These are phyloP conservation scores for Acrocalymma vagum DNA, from an alignment of 2,329 filamentous ascomycete species.

Conservation along the genomic window DNA sequence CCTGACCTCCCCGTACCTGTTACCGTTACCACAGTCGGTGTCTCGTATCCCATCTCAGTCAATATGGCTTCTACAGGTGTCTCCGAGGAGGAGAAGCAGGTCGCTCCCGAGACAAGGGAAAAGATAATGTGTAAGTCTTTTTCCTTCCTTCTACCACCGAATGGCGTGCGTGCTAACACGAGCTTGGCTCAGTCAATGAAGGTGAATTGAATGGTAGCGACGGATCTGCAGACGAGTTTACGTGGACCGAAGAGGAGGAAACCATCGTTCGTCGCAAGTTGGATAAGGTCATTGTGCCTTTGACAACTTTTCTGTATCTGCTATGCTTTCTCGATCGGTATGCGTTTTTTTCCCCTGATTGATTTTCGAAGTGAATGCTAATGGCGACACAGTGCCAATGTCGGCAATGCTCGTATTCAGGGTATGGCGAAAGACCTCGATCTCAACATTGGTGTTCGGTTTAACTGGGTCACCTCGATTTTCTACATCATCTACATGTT, in stretches of 20 bases:
- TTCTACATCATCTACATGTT: conserved; percentile 67
- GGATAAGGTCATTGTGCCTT: conserved; percentile 61
- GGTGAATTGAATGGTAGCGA: conserved; percentile 34
- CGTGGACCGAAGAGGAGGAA: conserved; percentile 63
- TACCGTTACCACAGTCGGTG: conserved; percentile 5
- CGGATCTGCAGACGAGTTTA: conserved; percentile 43
- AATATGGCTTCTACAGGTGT: conserved; percentile 16
- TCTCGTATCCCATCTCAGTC: background rate
- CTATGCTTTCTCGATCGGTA: conserved; percentile 59
- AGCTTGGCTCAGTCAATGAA: conserved; percentile 25
- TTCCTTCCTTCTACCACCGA: background rate
- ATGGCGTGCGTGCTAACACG: conserved; percentile 14
- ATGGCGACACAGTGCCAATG: conserved; percentile 48
- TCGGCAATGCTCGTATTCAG: conserved; percentile 66
- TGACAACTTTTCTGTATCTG: conserved; percentile 63
- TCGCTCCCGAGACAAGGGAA: conserved; percentile 26
- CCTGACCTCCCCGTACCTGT: background rate
- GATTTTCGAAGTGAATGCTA: too few species aligned
- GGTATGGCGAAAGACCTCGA: conserved; percentile 61
- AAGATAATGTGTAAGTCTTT: conserved; percentile 30
- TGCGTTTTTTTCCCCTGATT: too few species aligned
- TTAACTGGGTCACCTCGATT: conserved; percentile 66
- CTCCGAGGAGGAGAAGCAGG: conserved; percentile 10
- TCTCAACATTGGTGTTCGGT: conserved; percentile 58
- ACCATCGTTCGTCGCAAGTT: conserved; percentile 59